These are phyloP conservation scores for Neobulgaria alba DNA, from an alignment of 2,329 filamentous ascomycete genomes.

Conservation along the genomic window DNA sequence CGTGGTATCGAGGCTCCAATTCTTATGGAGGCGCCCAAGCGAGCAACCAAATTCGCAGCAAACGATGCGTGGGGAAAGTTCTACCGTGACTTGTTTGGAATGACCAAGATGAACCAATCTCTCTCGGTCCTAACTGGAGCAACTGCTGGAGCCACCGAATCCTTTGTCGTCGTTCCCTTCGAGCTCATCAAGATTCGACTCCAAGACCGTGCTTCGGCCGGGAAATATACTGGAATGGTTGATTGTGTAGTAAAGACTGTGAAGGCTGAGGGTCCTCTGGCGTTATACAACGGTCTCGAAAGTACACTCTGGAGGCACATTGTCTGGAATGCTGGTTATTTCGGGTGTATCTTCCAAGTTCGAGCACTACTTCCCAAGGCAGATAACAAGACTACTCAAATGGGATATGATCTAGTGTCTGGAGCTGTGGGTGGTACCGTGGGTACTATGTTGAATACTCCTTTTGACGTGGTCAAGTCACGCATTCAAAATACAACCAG, in stretches of 20 bases:
- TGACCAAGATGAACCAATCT: slow-evolving; percentile 80
- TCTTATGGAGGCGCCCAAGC: slow-evolving; percentile 94
- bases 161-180: slow-evolving; percentile 96
- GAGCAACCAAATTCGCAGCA: slow-evolving; percentile 96
- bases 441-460: slow-evolving; percentile 89
- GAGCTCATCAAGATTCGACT: slow-evolving; percentile 97
- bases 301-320: slow-evolving; percentile 94
- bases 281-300: slow-evolving; percentile 94
- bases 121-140: slow-evolving; percentile 91
- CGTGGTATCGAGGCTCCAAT: slow-evolving; percentile 93
- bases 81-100: slow-evolving; percentile 80
- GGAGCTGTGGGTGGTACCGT: slow-evolving; percentile 82
- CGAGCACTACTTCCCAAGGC: slow-evolving; percentile 72
- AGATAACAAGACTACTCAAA: slow-evolving; percentile 72
- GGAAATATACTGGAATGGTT: slow-evolving; percentile 76
- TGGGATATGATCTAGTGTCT: slow-evolving; percentile 79
- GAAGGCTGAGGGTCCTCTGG: slow-evolving; percentile 71
- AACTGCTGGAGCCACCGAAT: slow-evolving; percentile 87
- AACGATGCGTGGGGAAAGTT: slow-evolving; percentile 98
- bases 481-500: slow-evolving; percentile 92
- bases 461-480: slow-evolving; percentile 95
- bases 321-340: slow-evolving; percentile 92
- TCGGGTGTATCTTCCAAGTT: slow-evolving; percentile 97
- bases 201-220: slow-evolving; percentile 87
- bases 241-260: slow-evolving; percentile 78